phyloP scores from a whole-genome alignment of 1,284 basidiomycete genomes.

The Fomitopsis betulina region DNA sequence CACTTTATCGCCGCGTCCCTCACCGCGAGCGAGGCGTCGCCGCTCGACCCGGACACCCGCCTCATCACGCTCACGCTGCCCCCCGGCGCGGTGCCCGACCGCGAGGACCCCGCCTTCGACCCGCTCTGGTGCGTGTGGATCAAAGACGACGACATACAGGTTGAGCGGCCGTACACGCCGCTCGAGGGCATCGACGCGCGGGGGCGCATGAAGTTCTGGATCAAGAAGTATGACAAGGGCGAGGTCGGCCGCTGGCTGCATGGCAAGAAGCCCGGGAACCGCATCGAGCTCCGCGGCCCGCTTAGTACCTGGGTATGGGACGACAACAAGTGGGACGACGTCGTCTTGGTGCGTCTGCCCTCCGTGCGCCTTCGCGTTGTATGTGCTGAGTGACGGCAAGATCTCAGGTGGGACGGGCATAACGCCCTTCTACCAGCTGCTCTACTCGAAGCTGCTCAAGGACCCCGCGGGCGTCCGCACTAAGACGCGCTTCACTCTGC shows the following conservation, averaged over 20 bases:
- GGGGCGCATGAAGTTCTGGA: conserved; percentile 67
- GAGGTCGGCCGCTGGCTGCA: conserved; percentile 83
- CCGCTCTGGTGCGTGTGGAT: conserved; percentile 76
- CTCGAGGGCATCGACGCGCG: conserved; percentile 61
- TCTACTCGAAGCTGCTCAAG: conserved; percentile 37
- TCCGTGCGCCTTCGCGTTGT: not conserved
- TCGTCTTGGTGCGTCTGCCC: conserved; percentile 60
- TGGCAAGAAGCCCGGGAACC: conserved; percentile 60
- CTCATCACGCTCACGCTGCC: conserved; percentile 60
- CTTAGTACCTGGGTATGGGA: conserved; percentile 69
- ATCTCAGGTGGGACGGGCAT: conserved; percentile 83
- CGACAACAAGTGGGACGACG: conserved; percentile 63
- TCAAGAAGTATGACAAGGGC: conserved; percentile 74
- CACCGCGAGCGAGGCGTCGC: conserved; percentile 43
- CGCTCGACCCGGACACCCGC: conserved; percentile 33
- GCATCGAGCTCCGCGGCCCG: conserved; percentile 75
- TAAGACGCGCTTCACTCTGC: conserved; percentile 57
- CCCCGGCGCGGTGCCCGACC: conserved; percentile 33
- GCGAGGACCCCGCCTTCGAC: conserved; percentile 17
- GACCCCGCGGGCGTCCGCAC: conserved; percentile 26
- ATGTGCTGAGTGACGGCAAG: conserved; percentile 31
- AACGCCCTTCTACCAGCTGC: conserved; percentile 73
- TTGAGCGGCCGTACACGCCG: conserved; percentile 84
- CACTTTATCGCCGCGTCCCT: conserved; percentile 65
- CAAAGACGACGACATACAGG: conserved; percentile 85